phyloP scores from a whole-genome alignment of 257 asterid species.

The Vinca minor region DNA sequence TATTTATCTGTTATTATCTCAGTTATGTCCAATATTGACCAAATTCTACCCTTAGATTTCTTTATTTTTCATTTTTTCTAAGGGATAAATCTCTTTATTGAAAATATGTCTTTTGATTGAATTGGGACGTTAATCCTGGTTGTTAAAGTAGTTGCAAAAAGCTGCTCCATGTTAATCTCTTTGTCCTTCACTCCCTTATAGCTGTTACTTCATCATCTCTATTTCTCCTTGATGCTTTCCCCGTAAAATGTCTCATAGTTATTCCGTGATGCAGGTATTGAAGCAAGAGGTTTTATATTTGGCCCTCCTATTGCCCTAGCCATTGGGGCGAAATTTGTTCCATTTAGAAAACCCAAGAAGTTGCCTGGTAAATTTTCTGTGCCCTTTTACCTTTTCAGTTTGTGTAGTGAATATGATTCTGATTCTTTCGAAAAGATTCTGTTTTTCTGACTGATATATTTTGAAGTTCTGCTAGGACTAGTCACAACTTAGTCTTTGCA shows the following conservation, averaged over 20 bases:
- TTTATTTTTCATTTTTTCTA: no score
- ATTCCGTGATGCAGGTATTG: conserved; percentile 53
- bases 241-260: background rate
- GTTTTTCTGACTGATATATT: background rate
- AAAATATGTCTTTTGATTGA: background rate
- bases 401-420: conserved; percentile 2
- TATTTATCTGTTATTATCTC: background rate
- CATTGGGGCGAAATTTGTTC: conserved; percentile 89
- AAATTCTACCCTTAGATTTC: background rate
- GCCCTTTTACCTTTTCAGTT: conserved; percentile 8
- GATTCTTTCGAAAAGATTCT: background rate
- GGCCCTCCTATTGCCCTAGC: conserved; percentile 98
- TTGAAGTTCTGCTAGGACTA: conserved; percentile 2
- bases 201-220: background rate
- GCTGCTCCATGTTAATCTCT: background rate
- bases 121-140: no score
- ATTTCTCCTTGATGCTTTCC: background rate
- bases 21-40: background rate
- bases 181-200: background rate
- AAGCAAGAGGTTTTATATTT: conserved; percentile 89
- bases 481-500: background rate
- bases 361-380: conserved; percentile 53
- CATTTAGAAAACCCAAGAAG: conserved; percentile 87
- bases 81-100: background rate
- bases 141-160: background rate